These are phyloP conservation scores for Suhomyces taliae DNA, from an alignment of 1,139 yeast species.

Conservation along the genomic window DNA sequence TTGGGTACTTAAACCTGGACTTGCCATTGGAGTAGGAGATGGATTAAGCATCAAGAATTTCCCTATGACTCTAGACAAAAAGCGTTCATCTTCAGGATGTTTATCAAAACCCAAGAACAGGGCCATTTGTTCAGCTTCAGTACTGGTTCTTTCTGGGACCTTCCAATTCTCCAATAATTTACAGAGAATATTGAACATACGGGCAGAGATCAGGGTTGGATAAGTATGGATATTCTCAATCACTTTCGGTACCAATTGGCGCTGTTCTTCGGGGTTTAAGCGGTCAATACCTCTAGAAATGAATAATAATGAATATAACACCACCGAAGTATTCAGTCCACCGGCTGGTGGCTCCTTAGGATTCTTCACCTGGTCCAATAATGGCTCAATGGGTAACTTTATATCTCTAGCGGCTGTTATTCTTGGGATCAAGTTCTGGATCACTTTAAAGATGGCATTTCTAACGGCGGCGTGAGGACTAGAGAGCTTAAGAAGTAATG, in stretches of 20 bases:
- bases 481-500: constrained; percentile 73
- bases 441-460: constrained; percentile 62
- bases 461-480: constrained; percentile 73
- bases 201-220: constrained; percentile 46
- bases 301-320: constrained; percentile 65
- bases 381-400: constrained; percentile 59
- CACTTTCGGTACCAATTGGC: constrained; percentile 47
- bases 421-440: constrained; percentile 69
- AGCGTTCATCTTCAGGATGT: constrained; percentile 37
- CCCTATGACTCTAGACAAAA: constrained; percentile 47
- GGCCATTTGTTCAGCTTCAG: constrained; percentile 39
- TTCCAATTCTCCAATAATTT: constrained; percentile 54
- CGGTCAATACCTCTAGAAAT: constrained; percentile 66
- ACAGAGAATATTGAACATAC: constrained; percentile 61
- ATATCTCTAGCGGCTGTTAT: constrained; percentile 56
- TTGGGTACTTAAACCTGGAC: constrained; percentile 62
- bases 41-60: constrained; percentile 61
- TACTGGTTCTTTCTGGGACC: constrained; percentile 48
- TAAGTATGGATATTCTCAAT: constrained; percentile 46
- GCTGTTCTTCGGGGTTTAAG: constrained; percentile 33
- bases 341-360: constrained; percentile 47
- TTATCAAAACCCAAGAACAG: constrained; percentile 29
- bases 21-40: constrained; percentile 26
- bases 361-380: constrained; percentile 60
- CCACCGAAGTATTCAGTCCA: constrained; percentile 51